These are phyloP conservation scores for Alternaria arbusti DNA, from an alignment of 2,329 filamentous ascomycete species.

Conservation along the genomic window DNA sequence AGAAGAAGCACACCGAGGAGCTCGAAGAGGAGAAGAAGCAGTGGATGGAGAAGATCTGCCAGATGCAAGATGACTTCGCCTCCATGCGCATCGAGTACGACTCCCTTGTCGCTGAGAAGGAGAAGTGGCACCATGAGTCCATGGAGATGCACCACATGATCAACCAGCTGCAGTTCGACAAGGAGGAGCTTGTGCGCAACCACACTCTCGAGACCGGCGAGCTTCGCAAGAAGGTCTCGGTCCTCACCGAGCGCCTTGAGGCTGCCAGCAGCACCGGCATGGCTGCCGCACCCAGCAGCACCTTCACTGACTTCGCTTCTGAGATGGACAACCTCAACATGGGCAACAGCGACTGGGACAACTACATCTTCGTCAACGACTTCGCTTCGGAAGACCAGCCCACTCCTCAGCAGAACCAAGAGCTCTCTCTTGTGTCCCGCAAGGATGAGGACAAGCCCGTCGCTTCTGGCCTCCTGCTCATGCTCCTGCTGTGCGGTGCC, in stretches of 20 bases:
- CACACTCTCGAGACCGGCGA: slow-evolving; percentile 92
- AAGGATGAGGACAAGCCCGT: slow-evolving; percentile 64
- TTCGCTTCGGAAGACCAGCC: slow-evolving; percentile 64
- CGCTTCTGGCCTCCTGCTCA: slow-evolving; percentile 83
- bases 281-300: slow-evolving; percentile 62
- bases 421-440: slow-evolving; percentile 51
- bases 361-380: slow-evolving; percentile 77
- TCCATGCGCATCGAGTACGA: slow-evolving; percentile 69
- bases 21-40: slow-evolving; percentile 97
- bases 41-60: slow-evolving; percentile 75
- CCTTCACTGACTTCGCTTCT: slow-evolving; percentile 74
- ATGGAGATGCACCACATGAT: slow-evolving; percentile 77
- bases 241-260: slow-evolving; percentile 78
- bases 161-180: slow-evolving; percentile 79
- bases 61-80: slow-evolving; percentile 78
- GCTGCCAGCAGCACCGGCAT: slow-evolving; percentile 54
- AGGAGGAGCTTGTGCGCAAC: slow-evolving; percentile 85
- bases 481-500: slow-evolving; percentile 95
- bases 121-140: slow-evolving; percentile 75
- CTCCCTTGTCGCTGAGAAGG: slow-evolving; percentile 58
- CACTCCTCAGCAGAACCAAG: slow-evolving; percentile 41
- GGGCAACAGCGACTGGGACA: slow-evolving; percentile 78
- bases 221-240: slow-evolving; percentile 88
- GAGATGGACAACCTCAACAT: slow-evolving; percentile 86
- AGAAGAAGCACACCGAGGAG: slow-evolving; percentile 97